Conservation (phyloP, 306 rosid species). For the Prinsepia uniflora region DNA sequence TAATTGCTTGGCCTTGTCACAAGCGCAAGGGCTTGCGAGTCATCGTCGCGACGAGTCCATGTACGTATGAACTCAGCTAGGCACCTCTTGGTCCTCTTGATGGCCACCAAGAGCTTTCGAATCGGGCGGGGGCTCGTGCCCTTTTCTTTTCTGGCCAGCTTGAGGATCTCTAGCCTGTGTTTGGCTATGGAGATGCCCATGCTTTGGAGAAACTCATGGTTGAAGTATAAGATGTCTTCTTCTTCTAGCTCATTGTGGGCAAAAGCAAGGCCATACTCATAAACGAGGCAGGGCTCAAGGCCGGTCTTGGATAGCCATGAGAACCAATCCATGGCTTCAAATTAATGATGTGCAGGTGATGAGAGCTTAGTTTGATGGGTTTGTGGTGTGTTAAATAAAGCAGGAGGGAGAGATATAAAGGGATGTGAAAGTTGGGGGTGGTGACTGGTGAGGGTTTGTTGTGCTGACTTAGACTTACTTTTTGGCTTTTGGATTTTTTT, state of each 20-base stretch:
- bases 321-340: slow-evolving; percentile 80
- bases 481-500: not conserved
- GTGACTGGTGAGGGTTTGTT: slow-evolving; percentile 6
- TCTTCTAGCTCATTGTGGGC: slow-evolving; percentile 87
- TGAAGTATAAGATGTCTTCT: slow-evolving; percentile 75
- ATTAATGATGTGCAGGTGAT: slow-evolving; percentile 12
- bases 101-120: slow-evolving; percentile 50
- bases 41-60: slow-evolving; percentile 33
- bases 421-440: slow-evolving; percentile 25
- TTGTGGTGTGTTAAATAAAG: slow-evolving; percentile 12
- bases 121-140: slow-evolving; percentile 37
- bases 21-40: slow-evolving; percentile 63
- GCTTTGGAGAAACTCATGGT: slow-evolving; percentile 94
- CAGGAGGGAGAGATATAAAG: slow-evolving; percentile 8
- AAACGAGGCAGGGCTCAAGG: slow-evolving; percentile 71
- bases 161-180: slow-evolving; percentile 88
- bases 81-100: slow-evolving; percentile 63
- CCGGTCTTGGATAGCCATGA: slow-evolving; percentile 81
- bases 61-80: slow-evolving; percentile 42
- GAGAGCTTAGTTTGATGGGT: not conserved
- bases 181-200: slow-evolving; percentile 96
- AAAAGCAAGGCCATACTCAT: slow-evolving; percentile 77
- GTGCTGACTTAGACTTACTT: slow-evolving; percentile 18
- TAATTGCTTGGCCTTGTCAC: slow-evolving; percentile 48
- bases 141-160: slow-evolving; percentile 56